These are phyloP conservation scores for Stagonosporopsis vannaccii DNA, from an alignment of 2,329 filamentous ascomycete species.

Conservation along the genomic window DNA sequence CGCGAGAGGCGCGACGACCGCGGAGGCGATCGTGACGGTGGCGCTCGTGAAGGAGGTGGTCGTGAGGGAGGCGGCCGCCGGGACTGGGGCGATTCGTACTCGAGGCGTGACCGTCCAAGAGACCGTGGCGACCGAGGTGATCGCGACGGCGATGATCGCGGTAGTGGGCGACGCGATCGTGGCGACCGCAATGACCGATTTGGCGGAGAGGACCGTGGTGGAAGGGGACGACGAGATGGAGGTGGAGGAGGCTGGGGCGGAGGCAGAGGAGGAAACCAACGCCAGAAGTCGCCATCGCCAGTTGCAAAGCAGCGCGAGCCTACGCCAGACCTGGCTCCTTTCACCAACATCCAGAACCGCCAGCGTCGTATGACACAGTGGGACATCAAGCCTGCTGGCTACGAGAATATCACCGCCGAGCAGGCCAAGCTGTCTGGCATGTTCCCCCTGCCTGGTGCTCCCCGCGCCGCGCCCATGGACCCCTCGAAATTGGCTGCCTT, in stretches of 20 bases:
- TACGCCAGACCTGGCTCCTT: conserved; percentile 90
- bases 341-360: conserved; percentile 81
- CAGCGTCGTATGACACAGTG: conserved; percentile 96
- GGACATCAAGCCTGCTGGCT: conserved; percentile 98
- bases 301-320: conserved; percentile 88
- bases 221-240: conserved; percentile 34
- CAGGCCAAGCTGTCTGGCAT: conserved; percentile 98
- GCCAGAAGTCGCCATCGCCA: conserved; percentile 77
- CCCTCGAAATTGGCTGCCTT: conserved; percentile 93
- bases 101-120: conserved; percentile 45
- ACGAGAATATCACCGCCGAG: conserved; percentile 97
- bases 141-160: conserved; percentile 46
- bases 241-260: conserved; percentile 22
- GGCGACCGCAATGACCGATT: conserved; percentile 55
- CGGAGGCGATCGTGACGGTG: conserved; percentile 52
- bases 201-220: conserved; percentile 49
- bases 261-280: conserved; percentile 45
- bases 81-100: conserved; percentile 66
- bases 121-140: conserved; percentile 39
- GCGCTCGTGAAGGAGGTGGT: conserved; percentile 6
- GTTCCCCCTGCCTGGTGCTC: conserved; percentile 96
- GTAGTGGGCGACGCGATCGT: conserved; percentile 42
- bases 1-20: conserved; percentile 64
- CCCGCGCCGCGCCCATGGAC: conserved; percentile 94
- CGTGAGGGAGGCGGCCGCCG: conserved; percentile 59